Percentiles rank a stretch among this genome's conserved stretches.
phyloP scores from a whole-genome alignment of 352 stramenopile species.

The Pythium sukuiense region DNA sequence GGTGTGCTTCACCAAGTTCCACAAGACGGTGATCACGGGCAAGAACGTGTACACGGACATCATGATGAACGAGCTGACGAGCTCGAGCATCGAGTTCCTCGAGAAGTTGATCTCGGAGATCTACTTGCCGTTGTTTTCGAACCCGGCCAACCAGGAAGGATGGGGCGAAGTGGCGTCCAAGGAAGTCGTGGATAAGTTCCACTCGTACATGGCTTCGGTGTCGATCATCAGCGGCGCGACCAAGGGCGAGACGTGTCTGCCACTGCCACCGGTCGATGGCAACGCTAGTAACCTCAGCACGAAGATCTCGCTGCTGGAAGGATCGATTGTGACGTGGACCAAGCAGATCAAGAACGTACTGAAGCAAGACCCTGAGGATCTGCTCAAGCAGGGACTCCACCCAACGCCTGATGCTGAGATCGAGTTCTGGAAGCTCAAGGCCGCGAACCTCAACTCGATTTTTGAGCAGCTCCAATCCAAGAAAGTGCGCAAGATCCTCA shows the following conservation, averaged over 20 bases:
- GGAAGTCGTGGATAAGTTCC: constrained; percentile 97
- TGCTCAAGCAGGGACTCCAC: constrained; percentile 95
- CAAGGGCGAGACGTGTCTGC: constrained; percentile 96
- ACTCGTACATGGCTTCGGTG: constrained; percentile 95
- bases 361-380: constrained; percentile 96
- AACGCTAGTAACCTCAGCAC: constrained; percentile 84
- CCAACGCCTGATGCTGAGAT: constrained; percentile 98
- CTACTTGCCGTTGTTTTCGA: constrained; percentile 95
- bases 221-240: constrained; percentile 97
- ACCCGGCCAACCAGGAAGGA: constrained; percentile 92
- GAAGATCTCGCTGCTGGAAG: constrained; percentile 96
- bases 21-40: constrained; percentile 72
- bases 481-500: constrained; percentile 94
- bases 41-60: constrained; percentile 89
- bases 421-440: constrained; percentile 98
- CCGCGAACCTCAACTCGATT: constrained; percentile 94
- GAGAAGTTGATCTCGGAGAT: constrained; percentile 94
- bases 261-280: constrained; percentile 90
- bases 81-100: constrained; percentile 93
- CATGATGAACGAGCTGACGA: constrained; percentile 84
- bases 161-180: constrained; percentile 97
- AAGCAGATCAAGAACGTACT: constrained; percentile 99
- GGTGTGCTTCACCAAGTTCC: constrained; percentile 91
- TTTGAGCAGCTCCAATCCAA: constrained; percentile 94
- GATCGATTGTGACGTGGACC: constrained; percentile 98